phyloP scores from a whole-genome alignment of 352 stramenopile species.

The Blastocystis sp. region DNA sequence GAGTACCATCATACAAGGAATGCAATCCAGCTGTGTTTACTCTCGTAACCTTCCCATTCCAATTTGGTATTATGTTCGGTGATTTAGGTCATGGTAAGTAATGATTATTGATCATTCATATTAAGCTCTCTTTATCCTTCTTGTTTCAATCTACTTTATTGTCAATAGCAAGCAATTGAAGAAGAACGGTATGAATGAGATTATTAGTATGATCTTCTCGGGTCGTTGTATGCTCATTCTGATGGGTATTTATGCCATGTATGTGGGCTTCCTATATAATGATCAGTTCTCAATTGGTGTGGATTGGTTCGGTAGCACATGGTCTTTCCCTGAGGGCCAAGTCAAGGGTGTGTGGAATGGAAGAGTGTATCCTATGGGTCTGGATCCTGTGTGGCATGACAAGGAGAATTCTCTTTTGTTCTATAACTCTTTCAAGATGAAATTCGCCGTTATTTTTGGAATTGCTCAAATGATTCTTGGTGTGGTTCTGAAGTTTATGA shows the following conservation, averaged over 20 bases:
- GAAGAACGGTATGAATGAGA: constrained; percentile 66
- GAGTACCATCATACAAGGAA: constrained; percentile 92
- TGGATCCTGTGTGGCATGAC: constrained; percentile 95
- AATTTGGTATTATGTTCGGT: constrained; percentile 99
- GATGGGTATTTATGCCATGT: constrained; percentile 96
- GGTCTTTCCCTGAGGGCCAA: constrained; percentile 76
- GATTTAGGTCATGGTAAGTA: constrained; percentile 89
- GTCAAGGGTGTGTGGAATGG: constrained; percentile 74
- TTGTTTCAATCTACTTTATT: constrained; percentile 85
- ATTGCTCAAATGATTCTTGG: constrained; percentile 97
- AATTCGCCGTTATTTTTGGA: constrained; percentile 94
- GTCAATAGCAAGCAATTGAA: constrained; percentile 79
- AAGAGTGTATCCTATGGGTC: constrained; percentile 88
- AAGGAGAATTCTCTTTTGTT: constrained; percentile 93
- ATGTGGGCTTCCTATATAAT: constrained; percentile 96
- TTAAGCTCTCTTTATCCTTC: constrained; percentile 77
- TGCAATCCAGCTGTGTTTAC: constrained; percentile 96
- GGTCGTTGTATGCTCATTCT: constrained; percentile 91
- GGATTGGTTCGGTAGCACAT: constrained; percentile 90
- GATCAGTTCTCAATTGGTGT: constrained; percentile 95
- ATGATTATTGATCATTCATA: background rate
- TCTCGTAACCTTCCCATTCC: constrained; percentile 95
- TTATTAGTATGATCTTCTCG: constrained; percentile 64
- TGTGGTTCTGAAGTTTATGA: constrained; percentile 87
- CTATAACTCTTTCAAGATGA: constrained; percentile 99